phyloP scores from a whole-genome alignment of 148 eudicot genomes.

The Rhododendron vialii region DNA sequence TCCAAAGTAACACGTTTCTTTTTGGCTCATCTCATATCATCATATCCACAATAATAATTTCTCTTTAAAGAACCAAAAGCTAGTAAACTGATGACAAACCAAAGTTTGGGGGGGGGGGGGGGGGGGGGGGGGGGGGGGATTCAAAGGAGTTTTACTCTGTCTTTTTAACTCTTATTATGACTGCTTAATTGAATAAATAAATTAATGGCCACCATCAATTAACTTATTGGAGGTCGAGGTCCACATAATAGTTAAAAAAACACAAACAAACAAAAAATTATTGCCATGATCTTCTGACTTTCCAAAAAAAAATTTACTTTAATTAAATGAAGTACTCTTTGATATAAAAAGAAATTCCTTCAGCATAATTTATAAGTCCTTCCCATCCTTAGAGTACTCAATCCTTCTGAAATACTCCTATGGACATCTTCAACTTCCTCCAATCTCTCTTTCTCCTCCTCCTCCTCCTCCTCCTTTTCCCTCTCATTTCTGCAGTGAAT shows the following conservation, averaged over 20 bases:
- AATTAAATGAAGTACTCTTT: not conserved
- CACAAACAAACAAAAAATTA: too few relatives aligned
- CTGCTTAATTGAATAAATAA: not conserved
- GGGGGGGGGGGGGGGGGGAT: too few relatives aligned
- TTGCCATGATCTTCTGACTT: not conserved
- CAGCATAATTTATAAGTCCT: not conserved
- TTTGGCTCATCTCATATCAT: too few relatives aligned
- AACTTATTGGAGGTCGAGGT: not conserved
- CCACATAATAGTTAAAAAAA: not conserved
- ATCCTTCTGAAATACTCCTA: not conserved
- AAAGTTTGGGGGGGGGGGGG: too few relatives aligned
- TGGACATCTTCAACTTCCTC: constrained; percentile 31
- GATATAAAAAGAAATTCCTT: not conserved
- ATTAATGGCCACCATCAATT: not conserved
- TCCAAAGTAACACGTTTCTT: too few relatives aligned
- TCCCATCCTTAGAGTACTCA: not conserved
- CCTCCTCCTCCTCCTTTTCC: constrained; percentile 17
- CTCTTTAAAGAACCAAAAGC: too few relatives aligned
- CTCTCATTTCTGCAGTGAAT: not conserved
- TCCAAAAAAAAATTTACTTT: not conserved
- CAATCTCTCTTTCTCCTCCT: constrained; percentile 6
- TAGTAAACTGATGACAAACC: too few relatives aligned
- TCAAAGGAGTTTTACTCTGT: too few relatives aligned
- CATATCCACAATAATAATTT: too few relatives aligned
- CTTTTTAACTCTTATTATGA: not conserved